Evolutionary conservation across 192 early-diverging fungal genomes (phyloP).

Genomic region (Coemansia sp.): DNA sequence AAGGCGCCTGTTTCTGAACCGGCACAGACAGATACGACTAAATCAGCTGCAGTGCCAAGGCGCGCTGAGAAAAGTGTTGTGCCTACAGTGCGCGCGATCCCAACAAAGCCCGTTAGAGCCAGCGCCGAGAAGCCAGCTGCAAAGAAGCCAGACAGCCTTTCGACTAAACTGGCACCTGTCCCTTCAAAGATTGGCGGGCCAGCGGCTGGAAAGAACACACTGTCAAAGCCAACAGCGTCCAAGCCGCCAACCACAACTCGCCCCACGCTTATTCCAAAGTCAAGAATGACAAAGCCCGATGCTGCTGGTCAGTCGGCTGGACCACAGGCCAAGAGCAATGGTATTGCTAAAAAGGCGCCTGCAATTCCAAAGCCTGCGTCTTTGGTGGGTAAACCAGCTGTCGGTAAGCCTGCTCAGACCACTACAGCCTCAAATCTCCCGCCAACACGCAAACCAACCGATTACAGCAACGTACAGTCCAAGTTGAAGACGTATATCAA

Average conservation of each 20-base stretch:
- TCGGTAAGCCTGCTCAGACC: not conserved
- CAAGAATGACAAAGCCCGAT: conserved; percentile 11
- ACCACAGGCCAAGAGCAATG: not conserved
- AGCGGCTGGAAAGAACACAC: not conserved
- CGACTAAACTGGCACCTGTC: not conserved
- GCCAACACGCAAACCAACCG: conserved; percentile 7
- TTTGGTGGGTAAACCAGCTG: not conserved
- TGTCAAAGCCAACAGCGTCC: not conserved
- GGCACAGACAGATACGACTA: too few species aligned
- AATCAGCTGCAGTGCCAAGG: not conserved
- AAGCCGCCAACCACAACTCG: not conserved
- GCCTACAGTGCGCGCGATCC: not conserved
- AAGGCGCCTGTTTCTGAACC: too few species aligned
- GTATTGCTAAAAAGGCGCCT: not conserved
- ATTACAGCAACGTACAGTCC: conserved; percentile 39
- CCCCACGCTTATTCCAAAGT: conserved; percentile 15
- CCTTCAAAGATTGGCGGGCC: not conserved
- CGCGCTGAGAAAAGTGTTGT: not conserved
- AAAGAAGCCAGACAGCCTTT: not conserved
- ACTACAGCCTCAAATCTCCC: not conserved
- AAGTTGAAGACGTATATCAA: conserved; percentile 49
- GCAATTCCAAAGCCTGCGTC: not conserved
- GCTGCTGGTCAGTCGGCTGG: not conserved
- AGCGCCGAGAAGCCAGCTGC: not conserved
- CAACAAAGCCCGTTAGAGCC: not conserved